Base-by-base conservation (phyloP, 345 rosid genomes). In the Carallia pectinifolia region DNA sequence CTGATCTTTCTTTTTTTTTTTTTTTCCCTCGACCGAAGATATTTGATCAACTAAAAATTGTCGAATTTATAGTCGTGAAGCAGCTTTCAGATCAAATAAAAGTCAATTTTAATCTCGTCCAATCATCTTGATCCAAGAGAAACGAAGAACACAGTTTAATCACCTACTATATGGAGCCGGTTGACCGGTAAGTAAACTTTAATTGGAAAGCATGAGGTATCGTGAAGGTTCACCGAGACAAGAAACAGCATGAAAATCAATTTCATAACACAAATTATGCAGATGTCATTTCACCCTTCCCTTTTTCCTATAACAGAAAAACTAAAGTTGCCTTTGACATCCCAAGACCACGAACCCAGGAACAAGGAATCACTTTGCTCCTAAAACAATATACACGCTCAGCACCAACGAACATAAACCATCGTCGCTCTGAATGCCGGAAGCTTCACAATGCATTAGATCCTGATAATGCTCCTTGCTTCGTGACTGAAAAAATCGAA, bases 331-430 rank as follows among this genome's bases (percentile, higher is more conserved):
- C 44, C 77, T 33, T 53, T 38, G 40, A 58, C 69, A 62, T 29
- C 9, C 58, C 54, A 33, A 50, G 47, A 38, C 34, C 72, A 52
- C 58, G 55, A 69, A 67, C 59, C 76, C 65, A 55, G 48, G 10
- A 17, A 64, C 4, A 56, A 65, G 62, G 53, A 62, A 67, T 76
- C 69, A 67, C 53, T 66, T 34, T 38, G 53, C 15, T 62, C 61
- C 31, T 9, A 55, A 59, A 59, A 19, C 60, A 56, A 55, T 58
- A 62, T 59, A 36, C 65, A 65, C 44, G 13, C 71, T 62, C 53
- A 18, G 16, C 67, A 68, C 70, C 66, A 30, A 17, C 5, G 27
- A 31, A 31, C 65, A 16, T 4, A 29, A 74, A 62, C 19, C 44
- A 15, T 62, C 74, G 1, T 47, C 39, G 1, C 58, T 37, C 53